Base-by-base conservation (phyloP, 805 yeast genomes). In the Cyberlindnera americana region DNA sequence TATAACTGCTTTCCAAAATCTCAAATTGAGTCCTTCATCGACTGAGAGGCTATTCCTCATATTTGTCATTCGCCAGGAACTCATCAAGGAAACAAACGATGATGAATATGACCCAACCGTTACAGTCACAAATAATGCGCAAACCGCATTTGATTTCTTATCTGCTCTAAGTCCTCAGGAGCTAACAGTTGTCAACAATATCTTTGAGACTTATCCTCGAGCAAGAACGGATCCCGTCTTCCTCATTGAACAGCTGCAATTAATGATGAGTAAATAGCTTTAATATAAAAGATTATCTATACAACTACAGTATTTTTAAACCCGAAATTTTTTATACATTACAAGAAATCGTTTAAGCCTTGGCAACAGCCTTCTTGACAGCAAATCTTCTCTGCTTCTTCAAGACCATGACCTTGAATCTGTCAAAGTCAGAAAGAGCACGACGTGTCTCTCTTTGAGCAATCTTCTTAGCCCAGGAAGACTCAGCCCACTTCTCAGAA, bases 381-480 rank as follows among this genome's bases (percentile, higher is more conserved):
- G 89, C 86, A 70, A 72, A 83, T 77, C 89, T 85, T 77, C 87
- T 88, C 81, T 95, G 97, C 83, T 91, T 93, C 85, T 85, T 93
- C 71, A 89, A 81, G 62, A 89, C 95, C 72, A 85, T 69, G 61
- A 91, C 99, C 81, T 91, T 96, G 96, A 93, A 93, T 83, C 99
- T 90, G 80, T 93, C 96, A 65, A 93, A 93, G 75, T 93, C 99
- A 60, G 91, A 68, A 71, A 95, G 84, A 67, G 82, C 76, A 64
- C 95, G 73, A 81, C 99, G 87, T 73, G 82, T 87, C 73, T 84
- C 82, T 74, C 87, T 88, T 73, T 86, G 83, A 68, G 95, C 96
- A 64, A 93, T 83, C 80, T 89, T 90, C 85, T 91, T 86, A 66
- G 99, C 97, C 97, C 97, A 89, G 41, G 96, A 69, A 54, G 98